A percentile compares a stretch with the other conserved stretches of the same genome.
These are phyloP conservation scores for Alternaria postmessia DNA, from an alignment of 2,329 filamentous ascomycete genomes.

Conservation along the genomic window DNA sequence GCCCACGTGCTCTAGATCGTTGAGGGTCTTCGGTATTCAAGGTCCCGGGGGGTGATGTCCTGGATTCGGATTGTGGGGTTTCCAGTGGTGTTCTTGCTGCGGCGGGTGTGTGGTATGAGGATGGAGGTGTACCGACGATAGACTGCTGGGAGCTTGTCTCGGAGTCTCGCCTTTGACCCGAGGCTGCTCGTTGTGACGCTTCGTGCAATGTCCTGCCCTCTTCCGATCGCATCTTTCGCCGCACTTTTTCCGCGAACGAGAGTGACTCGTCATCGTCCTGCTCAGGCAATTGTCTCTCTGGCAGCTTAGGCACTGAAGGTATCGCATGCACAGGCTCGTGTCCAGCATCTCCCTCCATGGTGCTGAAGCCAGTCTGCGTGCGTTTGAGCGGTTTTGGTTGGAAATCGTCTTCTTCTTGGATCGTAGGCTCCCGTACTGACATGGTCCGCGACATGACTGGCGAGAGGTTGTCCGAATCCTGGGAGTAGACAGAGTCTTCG, in stretches of 20 bases:
- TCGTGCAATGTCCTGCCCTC: slow-evolving; percentile 61
- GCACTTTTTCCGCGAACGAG: slow-evolving; percentile 57
- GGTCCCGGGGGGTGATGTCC: slow-evolving; percentile 24
- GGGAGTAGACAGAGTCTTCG: slow-evolving; percentile 44
- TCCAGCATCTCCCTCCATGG: slow-evolving; percentile 28
- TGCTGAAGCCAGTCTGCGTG: slow-evolving; percentile 63
- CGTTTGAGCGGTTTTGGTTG: slow-evolving; percentile 63
- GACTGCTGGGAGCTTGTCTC: slow-evolving; percentile 39
- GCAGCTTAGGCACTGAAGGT: slow-evolving; percentile 40
- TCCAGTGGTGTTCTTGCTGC: slow-evolving; percentile 33
- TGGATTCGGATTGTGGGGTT: slow-evolving; percentile 17
- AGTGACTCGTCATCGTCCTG: slow-evolving; percentile 45
- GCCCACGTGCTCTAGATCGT: slow-evolving; percentile 40
- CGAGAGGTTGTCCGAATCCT: slow-evolving; percentile 41
- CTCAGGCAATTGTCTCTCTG: slow-evolving; percentile 28
- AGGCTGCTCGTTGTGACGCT: slow-evolving; percentile 41
- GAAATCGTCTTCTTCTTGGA: slow-evolving; percentile 58
- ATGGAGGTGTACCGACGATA: slow-evolving; percentile 38
- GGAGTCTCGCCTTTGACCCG: slow-evolving; percentile 37
- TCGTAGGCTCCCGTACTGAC: slow-evolving; percentile 39
- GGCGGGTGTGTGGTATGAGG: slow-evolving; percentile 26
- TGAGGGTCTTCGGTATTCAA: slow-evolving; percentile 40
- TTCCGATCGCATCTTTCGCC: slow-evolving; percentile 62
- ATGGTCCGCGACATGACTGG: slow-evolving; percentile 32
- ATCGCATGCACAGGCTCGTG: slow-evolving; percentile 57